Evolutionary conservation across 2,329 filamentous ascomycete genomes (phyloP).

Genomic region (Penicillium sp.): DNA sequence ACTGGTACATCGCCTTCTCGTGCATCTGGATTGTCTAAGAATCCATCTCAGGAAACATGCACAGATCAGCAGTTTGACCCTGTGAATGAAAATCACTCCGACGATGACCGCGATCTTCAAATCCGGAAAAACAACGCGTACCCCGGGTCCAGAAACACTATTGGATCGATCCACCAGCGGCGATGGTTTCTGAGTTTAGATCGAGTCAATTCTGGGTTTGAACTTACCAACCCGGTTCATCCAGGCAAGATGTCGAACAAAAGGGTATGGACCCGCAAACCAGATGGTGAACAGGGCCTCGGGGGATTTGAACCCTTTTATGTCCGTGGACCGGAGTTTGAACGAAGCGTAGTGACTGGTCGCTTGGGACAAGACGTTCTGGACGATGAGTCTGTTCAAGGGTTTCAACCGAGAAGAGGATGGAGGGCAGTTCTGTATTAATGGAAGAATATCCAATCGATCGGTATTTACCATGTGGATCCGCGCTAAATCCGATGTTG

Average conservation of each 20-base stretch:
- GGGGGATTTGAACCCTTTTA: slow-evolving; percentile 54
- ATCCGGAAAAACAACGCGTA: slow-evolving; percentile 61
- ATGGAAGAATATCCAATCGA: not conserved
- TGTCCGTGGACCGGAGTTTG: slow-evolving; percentile 54
- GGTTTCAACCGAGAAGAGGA: slow-evolving; percentile 54
- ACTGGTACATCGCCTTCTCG: not conserved
- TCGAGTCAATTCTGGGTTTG: slow-evolving; percentile 53
- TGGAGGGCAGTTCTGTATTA: slow-evolving; percentile 46
- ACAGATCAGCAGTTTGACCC: not conserved
- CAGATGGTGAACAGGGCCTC: slow-evolving; percentile 12
- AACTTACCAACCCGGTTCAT: slow-evolving; percentile 7
- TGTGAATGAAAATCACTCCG: slow-evolving; percentile 8
- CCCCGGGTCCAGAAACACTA: slow-evolving; percentile 57
- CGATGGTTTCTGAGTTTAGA: slow-evolving; percentile 63
- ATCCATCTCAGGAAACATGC: not conserved
- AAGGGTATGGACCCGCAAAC: slow-evolving; percentile 27
- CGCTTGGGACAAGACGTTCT: slow-evolving; percentile 55
- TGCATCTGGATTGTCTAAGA: not conserved
- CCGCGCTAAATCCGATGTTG: no score
- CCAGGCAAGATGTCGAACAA: slow-evolving; percentile 5
- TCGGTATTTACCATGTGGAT: no score
- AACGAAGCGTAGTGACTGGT: slow-evolving; percentile 63
- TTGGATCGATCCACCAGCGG: slow-evolving; percentile 62
- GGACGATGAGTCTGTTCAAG: slow-evolving; percentile 54
- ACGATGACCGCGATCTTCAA: slow-evolving; percentile 44